phyloP scores from a whole-genome alignment of 495 filamentous ascomycete genomes.

The Aspergillus sclerotiicarbonarius region DNA sequence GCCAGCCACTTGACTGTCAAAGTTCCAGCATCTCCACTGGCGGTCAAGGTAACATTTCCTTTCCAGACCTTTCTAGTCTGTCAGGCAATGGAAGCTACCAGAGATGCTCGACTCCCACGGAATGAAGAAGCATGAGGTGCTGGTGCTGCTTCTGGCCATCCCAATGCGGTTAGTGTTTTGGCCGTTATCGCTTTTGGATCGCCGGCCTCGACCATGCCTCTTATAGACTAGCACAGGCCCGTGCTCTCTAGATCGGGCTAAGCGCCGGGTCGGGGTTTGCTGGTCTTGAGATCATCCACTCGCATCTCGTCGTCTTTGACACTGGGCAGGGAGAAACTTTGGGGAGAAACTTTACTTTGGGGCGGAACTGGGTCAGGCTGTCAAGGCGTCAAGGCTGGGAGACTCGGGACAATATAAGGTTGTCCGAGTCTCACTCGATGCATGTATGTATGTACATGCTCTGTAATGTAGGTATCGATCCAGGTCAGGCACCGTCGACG shows the following conservation, averaged over 20 bases:
- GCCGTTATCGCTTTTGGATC: constrained; percentile 4
- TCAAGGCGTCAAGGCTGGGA: too few relatives aligned
- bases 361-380: too few relatives aligned
- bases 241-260: not conserved
- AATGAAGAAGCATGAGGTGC: not conserved
- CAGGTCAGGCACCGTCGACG: too few relatives aligned
- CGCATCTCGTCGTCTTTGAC: too few relatives aligned
- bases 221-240: not conserved
- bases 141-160: not conserved
- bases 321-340: too few relatives aligned
- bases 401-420: too few relatives aligned
- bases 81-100: not conserved
- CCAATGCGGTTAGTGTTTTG: not conserved
- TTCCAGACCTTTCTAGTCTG: not conserved
- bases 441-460: not conserved
- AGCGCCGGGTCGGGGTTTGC: not conserved
- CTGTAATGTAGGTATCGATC: not conserved
- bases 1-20: not conserved
- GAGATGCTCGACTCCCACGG: not conserved
- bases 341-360: too few relatives aligned
- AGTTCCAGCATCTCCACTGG: not conserved
- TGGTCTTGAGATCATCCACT: not conserved
- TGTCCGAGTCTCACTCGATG: not conserved
- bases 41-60: not conserved
- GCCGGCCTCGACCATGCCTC: not conserved